Base-by-base conservation (phyloP, 352 stramenopile genomes). In the Globisporangium spiculum region DNA sequence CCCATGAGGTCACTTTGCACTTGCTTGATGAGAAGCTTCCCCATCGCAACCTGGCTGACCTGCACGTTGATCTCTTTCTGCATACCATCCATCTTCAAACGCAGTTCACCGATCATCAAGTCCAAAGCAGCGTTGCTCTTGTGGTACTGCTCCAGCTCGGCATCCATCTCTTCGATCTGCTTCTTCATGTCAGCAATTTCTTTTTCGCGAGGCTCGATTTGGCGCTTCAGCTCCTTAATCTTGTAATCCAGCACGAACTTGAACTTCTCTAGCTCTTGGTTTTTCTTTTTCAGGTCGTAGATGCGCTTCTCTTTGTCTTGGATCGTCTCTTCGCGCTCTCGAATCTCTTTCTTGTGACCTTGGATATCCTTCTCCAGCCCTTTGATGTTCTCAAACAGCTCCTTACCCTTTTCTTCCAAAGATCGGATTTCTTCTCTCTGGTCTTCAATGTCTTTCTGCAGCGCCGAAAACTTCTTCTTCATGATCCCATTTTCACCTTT, bases 201-300 rank as follows among this genome's bases (percentile, higher is more conserved):
- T 34, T 93, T 92, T 66, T 98, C 94, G 6, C 94, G 90, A 20
- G 96, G 96, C 73, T 98, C 96, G 48, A 98, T 98, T 76, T 98
- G 95, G 3, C 93, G 84, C 77, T 98, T 98, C 5, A 98, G 75
- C 80, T 98, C 96, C 69, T 98, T 98, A 79, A 98, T 98, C 75
- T 98, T 98, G 83, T 98, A 98, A 72, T 98, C 94, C 32, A 98
- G 72, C 48, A 98, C 94, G 62, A 98, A 98, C 73, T 98, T 98
- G 77, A 98, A 98, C 76, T 98, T 98, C 55, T 98, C 95, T 24
- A 98, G 78, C 75, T 98, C 94, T 69, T 98, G 92, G 72, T 98
- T 98, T 74, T 98, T 98, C 83, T 98, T 98, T 76, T 98, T 98
- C 18, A 98, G 69, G 53, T 98, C 96, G 73, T 98, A 98, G 61